These are phyloP conservation scores for Colletotrichum orchidophilum DNA, from an alignment of 2,329 filamentous ascomycete species.

Conservation along the genomic window DNA sequence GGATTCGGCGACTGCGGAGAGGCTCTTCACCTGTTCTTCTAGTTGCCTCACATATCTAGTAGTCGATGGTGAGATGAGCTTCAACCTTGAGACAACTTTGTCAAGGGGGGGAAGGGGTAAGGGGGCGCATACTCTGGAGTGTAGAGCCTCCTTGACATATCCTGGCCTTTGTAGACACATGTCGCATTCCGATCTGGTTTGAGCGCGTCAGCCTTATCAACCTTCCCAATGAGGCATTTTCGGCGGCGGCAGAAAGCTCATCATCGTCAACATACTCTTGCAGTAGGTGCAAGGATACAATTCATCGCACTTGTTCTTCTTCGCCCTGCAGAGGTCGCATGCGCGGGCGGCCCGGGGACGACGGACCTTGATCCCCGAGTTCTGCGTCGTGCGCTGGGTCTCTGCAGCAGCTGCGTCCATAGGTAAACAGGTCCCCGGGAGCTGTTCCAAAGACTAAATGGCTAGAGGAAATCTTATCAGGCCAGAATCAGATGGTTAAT, in stretches of 20 bases:
- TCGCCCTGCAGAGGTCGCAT: conserved; percentile 26
- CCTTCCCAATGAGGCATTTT: not conserved
- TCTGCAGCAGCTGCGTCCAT: conserved; percentile 20
- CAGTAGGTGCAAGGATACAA: conserved; percentile 49
- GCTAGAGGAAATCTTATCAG: not conserved
- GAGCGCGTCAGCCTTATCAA: not conserved
- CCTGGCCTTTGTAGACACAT: conserved; percentile 42
- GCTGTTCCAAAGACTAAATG: not conserved
- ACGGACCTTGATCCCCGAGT: conserved; percentile 32
- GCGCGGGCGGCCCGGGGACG: conserved; percentile 29
- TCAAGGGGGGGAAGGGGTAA: no score
- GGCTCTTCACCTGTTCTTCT: conserved; percentile 37
- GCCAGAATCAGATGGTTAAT: not conserved
- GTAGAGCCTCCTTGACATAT: conserved; percentile 35
- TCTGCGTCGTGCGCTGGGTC: conserved; percentile 26
- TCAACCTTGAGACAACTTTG: not conserved
- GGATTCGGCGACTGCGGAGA: conserved; percentile 26
- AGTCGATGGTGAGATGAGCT: not conserved
- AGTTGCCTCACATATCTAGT: conserved; percentile 38
- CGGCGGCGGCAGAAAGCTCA: not conserved
- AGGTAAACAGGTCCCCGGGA: not conserved
- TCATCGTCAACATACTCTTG: conserved; percentile 44
- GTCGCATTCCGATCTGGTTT: conserved; percentile 36
- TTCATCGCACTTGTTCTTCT: conserved; percentile 32
- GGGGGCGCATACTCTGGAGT: conserved; percentile 36